These are phyloP conservation scores for Sphagnum contortum DNA, from an alignment of 225 moss, liverwort and hornwort genomes.

Conservation along the genomic window DNA sequence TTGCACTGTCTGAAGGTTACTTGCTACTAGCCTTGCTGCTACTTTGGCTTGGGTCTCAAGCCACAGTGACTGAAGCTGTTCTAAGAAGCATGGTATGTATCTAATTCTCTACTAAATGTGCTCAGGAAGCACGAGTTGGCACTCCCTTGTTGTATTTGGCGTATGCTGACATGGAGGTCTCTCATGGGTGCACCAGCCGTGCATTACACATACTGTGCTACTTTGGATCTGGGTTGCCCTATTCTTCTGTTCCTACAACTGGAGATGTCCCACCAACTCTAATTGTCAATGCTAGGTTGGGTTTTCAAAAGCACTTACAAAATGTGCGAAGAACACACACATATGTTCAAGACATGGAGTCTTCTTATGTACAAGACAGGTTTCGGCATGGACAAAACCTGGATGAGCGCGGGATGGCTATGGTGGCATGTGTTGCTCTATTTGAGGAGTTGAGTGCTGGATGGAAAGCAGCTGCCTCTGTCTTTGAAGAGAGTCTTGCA, in stretches of 20 bases:
- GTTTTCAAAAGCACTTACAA: constrained; percentile 77
- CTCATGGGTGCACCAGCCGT: constrained; percentile 44
- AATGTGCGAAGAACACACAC: constrained; percentile 42
- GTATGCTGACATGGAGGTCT: constrained; percentile 87
- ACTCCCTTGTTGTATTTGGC: constrained; percentile 76
- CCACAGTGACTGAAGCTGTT: too few relatives aligned
- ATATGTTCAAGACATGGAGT: constrained; percentile 21
- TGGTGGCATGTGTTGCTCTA: constrained; percentile 69
- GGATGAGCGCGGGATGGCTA: constrained; percentile 57
- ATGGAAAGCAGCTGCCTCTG: constrained; percentile 65
- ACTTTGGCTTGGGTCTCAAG: too few relatives aligned
- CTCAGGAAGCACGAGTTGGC: constrained; percentile 74
- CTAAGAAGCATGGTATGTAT: too few relatives aligned
- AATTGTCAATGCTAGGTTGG: constrained; percentile 55
- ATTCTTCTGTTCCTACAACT: constrained; percentile 18
- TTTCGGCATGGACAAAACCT: constrained; percentile 45
- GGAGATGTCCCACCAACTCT: constrained; percentile 39
- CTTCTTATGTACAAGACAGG: constrained; percentile 16
- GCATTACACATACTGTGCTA: constrained; percentile 63
- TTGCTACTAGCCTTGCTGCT: too few relatives aligned
- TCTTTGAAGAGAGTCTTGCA: constrained; percentile 89
- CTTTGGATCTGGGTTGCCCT: constrained; percentile 66
- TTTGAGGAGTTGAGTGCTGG: constrained; percentile 79
- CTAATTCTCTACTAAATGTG: too few relatives aligned
- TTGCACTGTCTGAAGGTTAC: too few relatives aligned